A percentile compares a stretch with the other conserved stretches of the same genome.
Conservation (phyloP, 1,284 basidiomycete species). For the Cutaneotrichosporon spelunceum region DNA sequence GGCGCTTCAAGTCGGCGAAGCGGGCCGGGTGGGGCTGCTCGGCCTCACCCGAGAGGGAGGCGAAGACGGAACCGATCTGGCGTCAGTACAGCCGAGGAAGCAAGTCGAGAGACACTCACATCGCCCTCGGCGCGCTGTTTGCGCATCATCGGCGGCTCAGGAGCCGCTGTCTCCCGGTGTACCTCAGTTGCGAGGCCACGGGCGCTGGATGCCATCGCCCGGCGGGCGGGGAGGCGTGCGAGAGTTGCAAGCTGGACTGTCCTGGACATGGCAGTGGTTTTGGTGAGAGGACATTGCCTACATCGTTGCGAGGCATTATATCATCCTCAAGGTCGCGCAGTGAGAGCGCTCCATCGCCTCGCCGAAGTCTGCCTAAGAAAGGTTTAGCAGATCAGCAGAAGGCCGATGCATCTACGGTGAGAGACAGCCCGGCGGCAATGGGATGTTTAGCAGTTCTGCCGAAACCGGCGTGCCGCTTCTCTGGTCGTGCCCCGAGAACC, state of each 20-base stretch:
- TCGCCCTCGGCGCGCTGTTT: slow-evolving; percentile 24
- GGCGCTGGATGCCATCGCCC: neutral
- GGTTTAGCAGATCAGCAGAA: slow-evolving; percentile 1
- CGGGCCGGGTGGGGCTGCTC: slow-evolving; percentile 56
- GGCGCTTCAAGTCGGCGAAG: slow-evolving; percentile 62
- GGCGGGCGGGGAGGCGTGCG: neutral
- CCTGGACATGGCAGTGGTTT: neutral
- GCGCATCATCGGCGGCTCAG: neutral
- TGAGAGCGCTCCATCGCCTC: neutral
- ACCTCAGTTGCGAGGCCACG: neutral
- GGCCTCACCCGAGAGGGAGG: slow-evolving; percentile 56
- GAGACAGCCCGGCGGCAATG: neutral
- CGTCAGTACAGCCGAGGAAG: neutral
- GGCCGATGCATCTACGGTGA: neutral
- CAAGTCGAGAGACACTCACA: slow-evolving; percentile 23
- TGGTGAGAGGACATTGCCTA: neutral
- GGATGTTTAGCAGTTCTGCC: slow-evolving; percentile 2
- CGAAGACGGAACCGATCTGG: slow-evolving; percentile 60
- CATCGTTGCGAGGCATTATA: neutral
- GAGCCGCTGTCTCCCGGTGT: neutral
- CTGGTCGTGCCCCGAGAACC: neutral
- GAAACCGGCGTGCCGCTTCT: neutral
- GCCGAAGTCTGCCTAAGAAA: neutral
- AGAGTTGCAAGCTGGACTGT: neutral
- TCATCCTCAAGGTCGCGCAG: neutral